Evolutionary conservation across 1,284 basidiomycete species (phyloP).

Genomic region (Fomitiporia mediterranea): DNA sequence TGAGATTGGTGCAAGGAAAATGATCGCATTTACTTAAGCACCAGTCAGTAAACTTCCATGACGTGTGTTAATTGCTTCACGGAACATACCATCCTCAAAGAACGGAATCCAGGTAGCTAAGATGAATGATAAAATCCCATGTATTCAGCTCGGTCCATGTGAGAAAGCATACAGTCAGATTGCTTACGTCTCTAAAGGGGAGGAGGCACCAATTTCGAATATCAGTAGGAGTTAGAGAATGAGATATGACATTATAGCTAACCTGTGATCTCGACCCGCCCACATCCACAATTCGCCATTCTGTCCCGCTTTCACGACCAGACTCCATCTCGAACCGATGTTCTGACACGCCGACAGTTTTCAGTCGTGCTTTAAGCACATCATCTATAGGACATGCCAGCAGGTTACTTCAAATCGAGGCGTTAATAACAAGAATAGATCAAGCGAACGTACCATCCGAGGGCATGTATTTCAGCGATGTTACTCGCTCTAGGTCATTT

Average conservation of each 20-base stretch:
- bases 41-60: not conserved
- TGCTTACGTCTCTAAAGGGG: conserved; percentile 20
- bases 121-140: not conserved
- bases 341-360: conserved; percentile 26
- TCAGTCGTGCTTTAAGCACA: conserved; percentile 25
- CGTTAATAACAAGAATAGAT: not conserved
- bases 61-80: not conserved
- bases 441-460: conserved; percentile 19
- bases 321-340: conserved; percentile 26
- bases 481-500: conserved; percentile 24
- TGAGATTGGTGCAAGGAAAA: conserved; percentile 77
- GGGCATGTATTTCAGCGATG: conserved; percentile 22
- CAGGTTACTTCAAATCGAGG: not conserved
- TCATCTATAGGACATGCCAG: conserved; percentile 18
- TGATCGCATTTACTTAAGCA: conserved; percentile 50
- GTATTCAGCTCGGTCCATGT: not conserved
- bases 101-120: conserved; percentile 25
- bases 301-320: conserved; percentile 23
- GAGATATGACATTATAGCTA: not conserved
- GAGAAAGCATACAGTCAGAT: not conserved
- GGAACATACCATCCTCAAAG: conserved; percentile 24
- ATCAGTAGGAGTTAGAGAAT: not conserved
- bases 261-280: conserved; percentile 25
- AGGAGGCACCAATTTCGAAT: not conserved
- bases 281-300: conserved; percentile 27